Conservation (phyloP, 108 stramenopile genomes). For the Nitzschia sp. region DNA sequence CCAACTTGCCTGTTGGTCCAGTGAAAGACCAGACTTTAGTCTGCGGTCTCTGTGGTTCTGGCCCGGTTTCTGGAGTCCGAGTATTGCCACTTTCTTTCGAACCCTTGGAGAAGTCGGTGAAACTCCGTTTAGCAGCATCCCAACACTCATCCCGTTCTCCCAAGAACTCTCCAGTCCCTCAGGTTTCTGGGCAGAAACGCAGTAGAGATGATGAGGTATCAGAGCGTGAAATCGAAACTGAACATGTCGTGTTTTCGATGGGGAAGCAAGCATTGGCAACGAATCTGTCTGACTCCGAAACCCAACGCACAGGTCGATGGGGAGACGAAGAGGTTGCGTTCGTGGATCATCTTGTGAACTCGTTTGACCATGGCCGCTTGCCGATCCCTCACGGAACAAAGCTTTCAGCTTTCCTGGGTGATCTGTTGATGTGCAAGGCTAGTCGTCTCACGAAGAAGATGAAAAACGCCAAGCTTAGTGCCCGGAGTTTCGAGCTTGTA, state of each 20-base stretch:
- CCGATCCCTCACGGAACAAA: slow-evolving; percentile 58
- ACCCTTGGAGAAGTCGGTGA: slow-evolving; percentile 36
- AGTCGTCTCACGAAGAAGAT: slow-evolving; percentile 73
- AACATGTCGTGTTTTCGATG: slow-evolving; percentile 11
- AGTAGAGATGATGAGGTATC: not conserved
- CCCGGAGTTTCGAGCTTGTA: slow-evolving; percentile 32
- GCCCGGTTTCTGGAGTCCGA: slow-evolving; percentile 19
- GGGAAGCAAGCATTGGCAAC: not conserved
- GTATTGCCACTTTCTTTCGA: slow-evolving; percentile 33
- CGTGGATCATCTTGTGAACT: slow-evolving; percentile 48
- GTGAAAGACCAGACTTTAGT: too few species aligned
- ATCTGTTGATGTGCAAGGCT: slow-evolving; percentile 57
- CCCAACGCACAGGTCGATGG: slow-evolving; percentile 71
- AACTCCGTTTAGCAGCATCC: slow-evolving; percentile 4
- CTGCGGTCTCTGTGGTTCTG: slow-evolving; percentile 25
- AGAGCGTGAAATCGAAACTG: slow-evolving; percentile 14
- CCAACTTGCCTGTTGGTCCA: not conserved
- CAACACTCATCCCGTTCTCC: not conserved
- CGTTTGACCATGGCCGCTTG: slow-evolving; percentile 55
- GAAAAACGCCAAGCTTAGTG: slow-evolving; percentile 67
- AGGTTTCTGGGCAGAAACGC: not conserved
- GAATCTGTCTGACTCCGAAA: slow-evolving; percentile 1
- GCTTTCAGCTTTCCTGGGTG: slow-evolving; percentile 62
- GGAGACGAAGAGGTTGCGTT: slow-evolving; percentile 50
- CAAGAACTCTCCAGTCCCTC: not conserved